These are phyloP conservation scores for Pholiota microspora DNA, from an alignment of 768 basidiomycete genomes.

Conservation along the genomic window DNA sequence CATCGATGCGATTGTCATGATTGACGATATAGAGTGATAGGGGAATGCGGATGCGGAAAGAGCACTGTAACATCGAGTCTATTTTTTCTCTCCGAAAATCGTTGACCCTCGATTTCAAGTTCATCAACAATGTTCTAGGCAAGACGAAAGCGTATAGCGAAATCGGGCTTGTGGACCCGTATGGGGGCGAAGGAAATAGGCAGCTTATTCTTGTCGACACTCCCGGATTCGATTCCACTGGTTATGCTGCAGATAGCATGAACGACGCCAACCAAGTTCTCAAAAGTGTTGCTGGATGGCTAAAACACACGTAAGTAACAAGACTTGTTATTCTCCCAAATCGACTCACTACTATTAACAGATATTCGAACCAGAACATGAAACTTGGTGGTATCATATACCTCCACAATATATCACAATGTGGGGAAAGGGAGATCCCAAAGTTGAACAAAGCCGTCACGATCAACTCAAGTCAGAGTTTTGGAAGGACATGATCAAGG, in stretches of 20 bases:
- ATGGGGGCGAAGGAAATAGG: neutral
- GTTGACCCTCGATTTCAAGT: neutral
- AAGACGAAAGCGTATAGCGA: neutral
- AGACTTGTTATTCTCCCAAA: neutral
- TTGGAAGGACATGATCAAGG: neutral
- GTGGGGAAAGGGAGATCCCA: neutral
- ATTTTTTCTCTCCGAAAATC: too few species aligned
- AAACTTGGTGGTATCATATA: conserved; percentile 1
- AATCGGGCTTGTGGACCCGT: neutral
- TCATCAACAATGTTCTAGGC: neutral
- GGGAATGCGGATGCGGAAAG: too few species aligned
- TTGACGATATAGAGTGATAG: too few species aligned
- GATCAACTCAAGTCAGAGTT: neutral
- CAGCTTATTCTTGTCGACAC: neutral
- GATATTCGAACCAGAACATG: neutral
- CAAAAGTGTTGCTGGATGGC: neutral
- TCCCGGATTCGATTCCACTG: neutral
- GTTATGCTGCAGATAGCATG: too few species aligned
- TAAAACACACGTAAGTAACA: neutral
- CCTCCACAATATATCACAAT: conserved; percentile 1
- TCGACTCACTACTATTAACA: neutral
- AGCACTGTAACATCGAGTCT: too few species aligned
- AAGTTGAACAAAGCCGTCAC: neutral
- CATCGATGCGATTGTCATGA: too few species aligned
- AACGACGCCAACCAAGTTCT: neutral